Evolutionary conservation across 1,284 basidiomycete genomes (phyloP).

Genomic region (Apiotrichum siamense): DNA sequence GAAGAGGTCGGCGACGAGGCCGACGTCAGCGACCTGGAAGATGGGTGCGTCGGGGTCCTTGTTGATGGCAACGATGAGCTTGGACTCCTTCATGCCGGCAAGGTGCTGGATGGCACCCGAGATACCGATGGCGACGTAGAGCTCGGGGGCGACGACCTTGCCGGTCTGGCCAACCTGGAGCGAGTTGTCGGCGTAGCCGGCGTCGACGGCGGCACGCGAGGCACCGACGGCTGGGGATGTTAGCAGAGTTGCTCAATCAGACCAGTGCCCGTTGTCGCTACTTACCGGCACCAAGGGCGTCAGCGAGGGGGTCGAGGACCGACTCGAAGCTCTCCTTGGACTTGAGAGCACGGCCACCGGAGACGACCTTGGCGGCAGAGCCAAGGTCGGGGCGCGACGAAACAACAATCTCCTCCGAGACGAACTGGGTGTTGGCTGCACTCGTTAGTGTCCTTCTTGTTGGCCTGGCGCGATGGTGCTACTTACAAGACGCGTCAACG

Average conservation of each 20-base stretch:
- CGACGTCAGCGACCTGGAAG: constrained; percentile 96
- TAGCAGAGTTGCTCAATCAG: neutral
- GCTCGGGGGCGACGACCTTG: constrained; percentile 61
- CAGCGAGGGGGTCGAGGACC: constrained; percentile 87
- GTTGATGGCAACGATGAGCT: constrained; percentile 97
- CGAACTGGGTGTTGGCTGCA: constrained; percentile 60
- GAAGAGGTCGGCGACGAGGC: constrained; percentile 86
- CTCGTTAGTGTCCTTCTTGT: neutral
- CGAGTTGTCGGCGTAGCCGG: constrained; percentile 96
- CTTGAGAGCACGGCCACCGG: constrained; percentile 93
- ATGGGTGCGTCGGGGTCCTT: constrained; percentile 99
- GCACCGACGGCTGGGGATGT: constrained; percentile 72
- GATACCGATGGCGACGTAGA: constrained; percentile 95
- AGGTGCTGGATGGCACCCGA: constrained; percentile 98
- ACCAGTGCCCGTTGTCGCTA: neutral
- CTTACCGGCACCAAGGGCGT: constrained; percentile 70
- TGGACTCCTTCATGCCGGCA: constrained; percentile 99
- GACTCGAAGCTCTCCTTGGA: constrained; percentile 85
- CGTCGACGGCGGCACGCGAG: constrained; percentile 94
- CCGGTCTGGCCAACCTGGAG: constrained; percentile 98
- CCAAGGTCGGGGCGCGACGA: constrained; percentile 92
- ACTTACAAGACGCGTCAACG: constrained; percentile 57
- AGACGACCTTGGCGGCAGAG: constrained; percentile 80
- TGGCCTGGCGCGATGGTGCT: neutral
- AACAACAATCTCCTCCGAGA: constrained; percentile 79